Evolutionary conservation across 1,139 yeast genomes (phyloP), one percentile per base, ranked within the genome.

Genomic region (Kazachstania sp.): DNA sequence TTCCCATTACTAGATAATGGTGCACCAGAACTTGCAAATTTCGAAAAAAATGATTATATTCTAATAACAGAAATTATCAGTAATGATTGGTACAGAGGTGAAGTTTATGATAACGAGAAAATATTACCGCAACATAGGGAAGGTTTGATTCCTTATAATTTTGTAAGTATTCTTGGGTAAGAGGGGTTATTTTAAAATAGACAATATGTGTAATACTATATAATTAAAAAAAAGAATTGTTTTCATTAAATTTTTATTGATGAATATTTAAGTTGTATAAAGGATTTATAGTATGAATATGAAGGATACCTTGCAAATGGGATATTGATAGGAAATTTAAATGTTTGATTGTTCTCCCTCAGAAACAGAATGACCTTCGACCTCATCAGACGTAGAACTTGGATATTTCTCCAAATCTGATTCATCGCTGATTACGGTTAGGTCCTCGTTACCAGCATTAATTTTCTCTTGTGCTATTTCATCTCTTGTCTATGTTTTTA

Each of bases 401-500:
- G 36, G 36, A 15, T 15, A 32, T 32, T 32, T 32, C 15, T 13
- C 36, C 18, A 32, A 15, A 32, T 32, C 36, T 15, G 20, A 32
- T 15, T 11, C 11, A 15, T 18, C 36, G 1, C 19, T 15, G 15
- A 32, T 9, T 15, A 9, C 18, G 18, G n/a, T n/a, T n/a, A n/a
- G n/a, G n/a, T 37, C n/a, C 15, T 37, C 43, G 3, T 20, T 13
- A 8, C 15, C 28, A n/a, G 29, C 4, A 9, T 23, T 23, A 9
- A 43, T 43, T 30, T 37, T 37, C 8, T 38, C 45, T 12, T 49
- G 43, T 23, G 49, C 54, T 18, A 44, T 43, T 26, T 47, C 63
- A 36, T 61, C 64, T 7, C 39, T 40, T 39, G 80, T 75, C 95
- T 95, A 86, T 53, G 72, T 71, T 53, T 72, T 77, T 75, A 84